Evolutionary conservation across 2,329 filamentous ascomycete genomes (phyloP), one percentile per base, ranked within the genome.

Genomic region (Lachnellula suecica): DNA sequence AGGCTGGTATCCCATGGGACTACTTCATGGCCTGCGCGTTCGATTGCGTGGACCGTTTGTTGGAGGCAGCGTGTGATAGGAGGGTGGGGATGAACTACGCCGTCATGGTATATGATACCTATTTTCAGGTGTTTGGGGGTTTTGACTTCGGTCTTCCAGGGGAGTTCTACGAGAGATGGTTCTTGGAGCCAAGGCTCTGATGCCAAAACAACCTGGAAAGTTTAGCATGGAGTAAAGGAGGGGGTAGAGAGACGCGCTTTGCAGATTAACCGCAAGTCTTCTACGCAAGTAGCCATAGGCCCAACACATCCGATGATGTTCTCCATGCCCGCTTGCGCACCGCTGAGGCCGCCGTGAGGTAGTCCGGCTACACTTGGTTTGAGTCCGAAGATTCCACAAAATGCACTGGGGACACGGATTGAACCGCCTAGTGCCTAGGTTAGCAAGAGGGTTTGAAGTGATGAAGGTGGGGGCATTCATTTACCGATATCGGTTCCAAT

Each of bases 121-220:
- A 87, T 72, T 59, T 77, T 81, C 2, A 85, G 68, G 54, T 76
- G 80, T 3, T 44, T 47, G 17, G 41, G n/a, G n/a, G n/a, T n/a
- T n/a, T n/a, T n/a, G n/a, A n/a, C n/a, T n/a, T n/a, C n/a, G n/a
- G n/a, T n/a, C n/a, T 54, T 31, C 43, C 43, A 44, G 25, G 43
- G 43, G 10, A 44, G 24, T 6, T 29, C 23, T 4, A 29, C 11
- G 4, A 44, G 22, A 17, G 23, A 17, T 6, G 27, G 43, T 7
- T 44, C 43, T 15, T 29, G 15, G n/a, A 9, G 11, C 74, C 76
- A 79, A 0, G 77, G 73, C 0, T 72, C 57, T 1, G 66, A 64
- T 2, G 61, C 57, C 0, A 76, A 53, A 0, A 79, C 65, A n/a
- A n/a, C n/a, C n/a, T n/a, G n/a, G n/a, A n/a, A n/a, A n/a, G n/a